Conservation (phyloP, 2,329 filamentous ascomycete species). For the Karstenula rhodostoma region DNA sequence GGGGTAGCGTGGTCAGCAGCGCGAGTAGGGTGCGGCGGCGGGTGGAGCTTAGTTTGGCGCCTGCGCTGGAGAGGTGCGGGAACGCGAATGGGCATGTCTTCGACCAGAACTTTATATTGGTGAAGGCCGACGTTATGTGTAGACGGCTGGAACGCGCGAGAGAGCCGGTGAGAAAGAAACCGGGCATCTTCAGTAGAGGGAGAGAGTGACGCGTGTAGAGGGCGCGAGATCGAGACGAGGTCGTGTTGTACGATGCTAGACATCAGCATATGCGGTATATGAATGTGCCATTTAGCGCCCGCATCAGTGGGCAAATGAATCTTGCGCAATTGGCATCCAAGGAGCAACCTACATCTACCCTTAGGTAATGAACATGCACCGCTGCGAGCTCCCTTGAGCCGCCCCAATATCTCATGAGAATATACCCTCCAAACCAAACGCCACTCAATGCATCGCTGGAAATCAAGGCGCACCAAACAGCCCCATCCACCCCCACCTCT, state of each 20-base stretch:
- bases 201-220: background rate
- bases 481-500: background rate
- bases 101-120: slow-evolving; percentile 47
- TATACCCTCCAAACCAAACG: slow-evolving; percentile 22
- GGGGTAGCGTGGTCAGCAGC: slow-evolving; percentile 8
- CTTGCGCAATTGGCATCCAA: background rate
- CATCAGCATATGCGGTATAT: background rate
- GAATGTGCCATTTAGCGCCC: no score
- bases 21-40: slow-evolving; percentile 5
- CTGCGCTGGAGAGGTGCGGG: slow-evolving; percentile 48
- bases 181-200: slow-evolving; percentile 26
- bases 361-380: background rate
- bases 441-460: slow-evolving; percentile 43
- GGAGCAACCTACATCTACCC: background rate
- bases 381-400: background rate
- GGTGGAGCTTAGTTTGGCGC: slow-evolving; percentile 47
- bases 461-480: background rate
- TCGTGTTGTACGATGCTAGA: background rate
- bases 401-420: background rate
- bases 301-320: background rate
- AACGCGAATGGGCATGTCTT: slow-evolving; percentile 50
- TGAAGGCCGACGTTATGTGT: slow-evolving; percentile 50
- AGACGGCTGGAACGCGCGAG: slow-evolving; percentile 40
- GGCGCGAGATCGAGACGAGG: background rate
- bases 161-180: slow-evolving; percentile 24